Base-by-base conservation (phyloP, 2,329 filamentous ascomycete genomes). In the Ustulina deusta region DNA sequence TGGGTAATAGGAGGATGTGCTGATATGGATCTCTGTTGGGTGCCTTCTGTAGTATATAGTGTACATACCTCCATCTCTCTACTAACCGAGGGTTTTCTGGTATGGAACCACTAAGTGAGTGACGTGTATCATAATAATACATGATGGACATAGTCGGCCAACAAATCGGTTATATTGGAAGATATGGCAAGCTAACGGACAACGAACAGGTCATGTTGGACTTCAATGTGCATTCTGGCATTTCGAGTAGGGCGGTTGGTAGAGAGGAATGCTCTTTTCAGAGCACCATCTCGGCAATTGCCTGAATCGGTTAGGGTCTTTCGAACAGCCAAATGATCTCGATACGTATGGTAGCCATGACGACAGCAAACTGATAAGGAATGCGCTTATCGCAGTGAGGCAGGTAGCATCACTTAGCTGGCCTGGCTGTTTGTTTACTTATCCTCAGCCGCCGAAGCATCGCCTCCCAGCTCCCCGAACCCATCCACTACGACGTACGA, bases 331-430 rank as follows among this genome's bases (percentile, higher is more conserved):
- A 32, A 51, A 29, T 51, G 48, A 49, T 22, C 36, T 15, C 20
- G 15, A 22, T 54, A 22, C 36, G 9, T n/a, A 46, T 32, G 7
- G 29, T 29, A 20, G 55, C 32, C 55, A 58, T 52, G 52, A 46
- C 48, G 36, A 60, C 36, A 32, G 36, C 7, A 20, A 15, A 17
- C 46, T 34, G 55, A 64, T 64, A 64, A 52, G 55, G 55, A 44
- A 54, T 42, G 36, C 36, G 38, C 61, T 52, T 59, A 64, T 54
- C 48, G 27, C n/a, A 5, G 46, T 40, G 22, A 15, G 36, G 36
- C 36, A 52, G 46, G 11, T 49, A 29, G 46, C 13, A 49, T 49
- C 46, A n/a, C n/a, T n/a, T n/a, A 27, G 46, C 15, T 49, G 27
- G 27, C 9, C 34, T 25, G 27, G n/a, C 36, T 6, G n/a, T 27